Evolutionary conservation across 2,329 filamentous ascomycete genomes (phyloP), one percentile per base, ranked within the genome.

Genomic region (Lasiodiplodia hormozganensis): DNA sequence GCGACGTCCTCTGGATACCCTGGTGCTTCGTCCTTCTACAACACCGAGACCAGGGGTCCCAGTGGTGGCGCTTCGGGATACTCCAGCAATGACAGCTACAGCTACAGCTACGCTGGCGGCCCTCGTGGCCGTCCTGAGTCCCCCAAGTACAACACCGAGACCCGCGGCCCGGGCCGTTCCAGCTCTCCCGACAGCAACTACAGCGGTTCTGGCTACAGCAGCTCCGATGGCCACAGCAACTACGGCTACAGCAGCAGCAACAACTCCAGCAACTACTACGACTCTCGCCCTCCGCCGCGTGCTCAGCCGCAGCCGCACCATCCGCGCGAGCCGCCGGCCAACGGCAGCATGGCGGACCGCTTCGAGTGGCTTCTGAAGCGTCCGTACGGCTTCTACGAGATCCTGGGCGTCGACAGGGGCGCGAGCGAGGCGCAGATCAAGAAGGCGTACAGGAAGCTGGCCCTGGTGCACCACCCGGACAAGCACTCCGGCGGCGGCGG

Each of bases 401-500:
- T 65, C n/a, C 34, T 65, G 12, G 49, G 38, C 18, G 49, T 65
- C 12, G 4, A 3, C 14, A 7, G 49, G 3, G 6, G 5, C 16
- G 62, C 62, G 16, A 31, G 21, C 8, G 12, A 47, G 14, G 36
- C n/a, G 6, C 49, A 65, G 12, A 54, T 65, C 52, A 54, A 16
- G 34, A 54, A 53, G 14, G 49, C 51, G 7, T 65, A 65, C 25
- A n/a, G 21, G 21, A 43, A 21, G 51, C 49, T 65, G 1, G 34
- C 62, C 2, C 14, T 65, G 3, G 10, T 4, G 62, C 62, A 65
- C 38, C 62, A 65, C 28, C 62, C 62, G 2, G 62, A 65, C 14
- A 16, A 21, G 28, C 40, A 56, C 34, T 4, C 14, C 3, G 7
- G n/a, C 12, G 7, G n/a, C 12, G 7, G n/a, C 12, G 40, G 16